Conservation (phyloP, 2,329 filamentous ascomycete species). For the Nigrospora sphaerica region DNA sequence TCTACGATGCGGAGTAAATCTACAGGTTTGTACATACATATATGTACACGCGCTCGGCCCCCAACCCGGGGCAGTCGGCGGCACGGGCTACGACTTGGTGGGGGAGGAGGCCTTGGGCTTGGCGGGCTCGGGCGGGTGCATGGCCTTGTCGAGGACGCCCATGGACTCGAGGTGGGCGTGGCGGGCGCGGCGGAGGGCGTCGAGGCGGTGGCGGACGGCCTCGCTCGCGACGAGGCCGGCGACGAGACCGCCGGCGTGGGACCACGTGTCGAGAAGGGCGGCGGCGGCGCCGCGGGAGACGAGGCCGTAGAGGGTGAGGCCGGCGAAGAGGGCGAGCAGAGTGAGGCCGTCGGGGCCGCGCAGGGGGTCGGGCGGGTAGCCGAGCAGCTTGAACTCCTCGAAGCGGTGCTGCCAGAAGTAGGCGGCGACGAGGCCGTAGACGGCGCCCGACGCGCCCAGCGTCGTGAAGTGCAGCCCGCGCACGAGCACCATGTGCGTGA, state of each 20-base stretch:
- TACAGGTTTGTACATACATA: too few species aligned
- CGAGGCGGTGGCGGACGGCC: slow-evolving; percentile 22
- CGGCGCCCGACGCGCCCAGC: slow-evolving; percentile 60
- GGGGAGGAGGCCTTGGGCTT: too few species aligned
- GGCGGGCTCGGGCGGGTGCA: neutral
- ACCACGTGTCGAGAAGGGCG: slow-evolving; percentile 40
- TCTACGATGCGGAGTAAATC: too few species aligned
- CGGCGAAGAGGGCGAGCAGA: slow-evolving; percentile 43
- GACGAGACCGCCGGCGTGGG: slow-evolving; percentile 45
- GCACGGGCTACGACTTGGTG: too few species aligned
- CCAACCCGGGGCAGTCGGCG: too few species aligned
- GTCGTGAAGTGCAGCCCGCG: slow-evolving; percentile 41
- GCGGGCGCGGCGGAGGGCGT: slow-evolving; percentile 13
- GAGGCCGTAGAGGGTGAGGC: slow-evolving; percentile 41
- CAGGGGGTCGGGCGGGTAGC: slow-evolving; percentile 46
- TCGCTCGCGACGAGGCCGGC: slow-evolving; percentile 36
- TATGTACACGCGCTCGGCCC: too few species aligned
- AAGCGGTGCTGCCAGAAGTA: slow-evolving; percentile 54
- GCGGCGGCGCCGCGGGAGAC: slow-evolving; percentile 32
- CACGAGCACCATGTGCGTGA: slow-evolving; percentile 41
- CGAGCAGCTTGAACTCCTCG: slow-evolving; percentile 51
- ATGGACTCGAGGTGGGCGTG: slow-evolving; percentile 16
- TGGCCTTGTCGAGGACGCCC: slow-evolving; percentile 10
- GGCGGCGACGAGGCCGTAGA: slow-evolving; percentile 53
- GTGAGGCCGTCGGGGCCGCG: slow-evolving; percentile 46